These are phyloP conservation scores for Fusarium mangiferae DNA, from an alignment of 2,329 filamentous ascomycete species.

Conservation along the genomic window DNA sequence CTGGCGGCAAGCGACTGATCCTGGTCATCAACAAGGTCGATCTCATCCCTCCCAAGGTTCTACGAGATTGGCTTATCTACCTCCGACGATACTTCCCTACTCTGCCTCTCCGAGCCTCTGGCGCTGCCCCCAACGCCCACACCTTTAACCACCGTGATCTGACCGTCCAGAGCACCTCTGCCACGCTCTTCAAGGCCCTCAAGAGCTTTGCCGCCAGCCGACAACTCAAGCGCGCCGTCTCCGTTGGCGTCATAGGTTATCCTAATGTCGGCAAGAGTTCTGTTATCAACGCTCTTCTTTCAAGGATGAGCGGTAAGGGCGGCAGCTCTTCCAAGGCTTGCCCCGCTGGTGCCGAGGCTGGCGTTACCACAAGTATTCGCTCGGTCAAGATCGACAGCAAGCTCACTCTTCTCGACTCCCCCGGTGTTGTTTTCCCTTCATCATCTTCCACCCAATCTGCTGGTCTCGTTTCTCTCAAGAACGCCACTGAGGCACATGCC, in stretches of 20 bases:
- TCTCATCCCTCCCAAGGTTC: constrained; percentile 81
- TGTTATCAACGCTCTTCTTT: constrained; percentile 91
- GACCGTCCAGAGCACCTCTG: constrained; percentile 85
- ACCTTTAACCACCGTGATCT: constrained; percentile 93
- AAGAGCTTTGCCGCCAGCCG: constrained; percentile 88
- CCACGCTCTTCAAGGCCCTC: constrained; percentile 85
- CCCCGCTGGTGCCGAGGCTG: constrained; percentile 89
- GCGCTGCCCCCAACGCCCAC: constrained; percentile 83
- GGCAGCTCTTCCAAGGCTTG: constrained; percentile 71
- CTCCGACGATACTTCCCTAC: constrained; percentile 92
- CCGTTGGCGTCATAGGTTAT: constrained; percentile 93
- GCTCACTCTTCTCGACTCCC: constrained; percentile 91
- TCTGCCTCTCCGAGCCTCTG: constrained; percentile 85
- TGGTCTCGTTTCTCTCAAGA: constrained; percentile 64
- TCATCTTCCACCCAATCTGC: constrained; percentile 54
- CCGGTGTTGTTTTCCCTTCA: constrained; percentile 92
- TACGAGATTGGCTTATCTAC: constrained; percentile 86
- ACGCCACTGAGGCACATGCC: constrained; percentile 78
- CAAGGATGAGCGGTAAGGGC: constrained; percentile 75
- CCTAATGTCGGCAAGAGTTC: constrained; percentile 97
- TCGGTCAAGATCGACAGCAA: constrained; percentile 96
- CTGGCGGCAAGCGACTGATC: constrained; percentile 86
- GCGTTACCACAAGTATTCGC: constrained; percentile 88
- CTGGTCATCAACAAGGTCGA: constrained; percentile 97
- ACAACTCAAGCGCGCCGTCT: constrained; percentile 88